phyloP scores from a whole-genome alignment of 371 early-diverging fungal genomes.

The Mortierella sp. region DNA sequence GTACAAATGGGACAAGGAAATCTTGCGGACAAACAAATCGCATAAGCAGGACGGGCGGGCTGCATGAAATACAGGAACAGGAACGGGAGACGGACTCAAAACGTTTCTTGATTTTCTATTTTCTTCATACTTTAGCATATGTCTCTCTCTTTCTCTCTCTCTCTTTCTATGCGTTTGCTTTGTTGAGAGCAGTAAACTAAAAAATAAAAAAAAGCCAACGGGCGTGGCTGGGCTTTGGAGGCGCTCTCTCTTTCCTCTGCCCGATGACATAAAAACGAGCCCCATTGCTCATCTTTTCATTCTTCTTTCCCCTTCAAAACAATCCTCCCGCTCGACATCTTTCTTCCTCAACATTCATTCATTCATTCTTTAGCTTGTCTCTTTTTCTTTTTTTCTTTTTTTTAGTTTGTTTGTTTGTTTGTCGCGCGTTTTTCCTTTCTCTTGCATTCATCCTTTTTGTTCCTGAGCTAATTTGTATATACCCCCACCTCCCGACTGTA shows the following conservation, averaged over 20 bases:
- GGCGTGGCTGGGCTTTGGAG: not conserved
- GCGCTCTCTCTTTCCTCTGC: not conserved
- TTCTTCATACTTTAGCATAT: no score
- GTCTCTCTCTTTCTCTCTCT: no score
- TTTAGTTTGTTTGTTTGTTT: no score
- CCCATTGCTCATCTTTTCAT: constrained; percentile 2
- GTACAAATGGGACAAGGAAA: no score
- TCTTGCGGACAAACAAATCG: constrained; percentile 1
- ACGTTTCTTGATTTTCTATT: no score
- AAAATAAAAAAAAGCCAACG: not conserved
- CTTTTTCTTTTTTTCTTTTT: not conserved
- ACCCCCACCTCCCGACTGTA: not conserved
- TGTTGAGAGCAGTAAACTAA: not conserved
- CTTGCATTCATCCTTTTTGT: not conserved
- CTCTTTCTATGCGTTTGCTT: not conserved
- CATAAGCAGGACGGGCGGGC: not conserved
- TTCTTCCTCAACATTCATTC: no score
- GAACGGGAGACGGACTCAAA: no score
- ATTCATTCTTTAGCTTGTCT: not conserved
- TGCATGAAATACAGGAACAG: no score
- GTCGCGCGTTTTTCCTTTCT: no score
- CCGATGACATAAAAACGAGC: constrained; percentile 1
- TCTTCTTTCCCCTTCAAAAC: not conserved
- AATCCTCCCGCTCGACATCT: no score
- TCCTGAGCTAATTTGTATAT: not conserved